These are phyloP conservation scores for Fusarium sp. DNA, from an alignment of 2,329 filamentous ascomycete genomes.

Conservation along the genomic window DNA sequence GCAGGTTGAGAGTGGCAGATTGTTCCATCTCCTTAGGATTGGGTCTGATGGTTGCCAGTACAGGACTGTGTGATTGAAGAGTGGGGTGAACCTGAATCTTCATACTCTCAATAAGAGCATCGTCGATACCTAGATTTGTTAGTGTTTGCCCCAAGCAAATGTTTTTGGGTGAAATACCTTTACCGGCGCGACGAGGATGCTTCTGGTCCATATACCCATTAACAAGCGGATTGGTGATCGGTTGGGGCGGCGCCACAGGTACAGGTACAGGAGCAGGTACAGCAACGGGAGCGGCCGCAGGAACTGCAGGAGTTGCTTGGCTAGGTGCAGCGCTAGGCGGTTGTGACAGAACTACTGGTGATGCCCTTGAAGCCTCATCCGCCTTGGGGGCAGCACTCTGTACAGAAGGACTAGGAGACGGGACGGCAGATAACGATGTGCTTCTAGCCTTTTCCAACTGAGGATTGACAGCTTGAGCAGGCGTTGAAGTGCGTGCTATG, in stretches of 20 bases:
- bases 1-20: slow-evolving; percentile 75
- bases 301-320: slow-evolving; percentile 18
- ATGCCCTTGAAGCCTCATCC: slow-evolving; percentile 44
- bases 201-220: slow-evolving; percentile 49
- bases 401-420: slow-evolving; percentile 57
- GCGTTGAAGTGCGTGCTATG: slow-evolving; percentile 23
- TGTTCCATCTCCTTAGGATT: slow-evolving; percentile 73
- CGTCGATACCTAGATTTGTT: slow-evolving; percentile 54
- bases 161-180: slow-evolving; percentile 47
- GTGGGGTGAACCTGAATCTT: slow-evolving; percentile 73
- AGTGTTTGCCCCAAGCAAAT: slow-evolving; percentile 6
- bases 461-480: slow-evolving; percentile 20
- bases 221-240: slow-evolving; percentile 40
- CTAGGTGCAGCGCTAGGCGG: slow-evolving; percentile 23
- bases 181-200: slow-evolving; percentile 51
- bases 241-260: slow-evolving; percentile 35
- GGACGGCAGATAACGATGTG: slow-evolving; percentile 47
- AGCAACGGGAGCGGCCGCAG: background rate
- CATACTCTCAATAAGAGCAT: slow-evolving; percentile 74
- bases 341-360: slow-evolving; percentile 37
- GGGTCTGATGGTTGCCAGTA: slow-evolving; percentile 70
- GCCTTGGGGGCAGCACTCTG: slow-evolving; percentile 46
- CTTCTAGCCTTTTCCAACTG: slow-evolving; percentile 53
- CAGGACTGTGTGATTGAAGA: slow-evolving; percentile 67
- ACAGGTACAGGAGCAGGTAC: slow-evolving; percentile 25